These are phyloP conservation scores for Fraxinus sp. DNA, from an alignment of 305 asterid species.

Conservation along the genomic window DNA sequence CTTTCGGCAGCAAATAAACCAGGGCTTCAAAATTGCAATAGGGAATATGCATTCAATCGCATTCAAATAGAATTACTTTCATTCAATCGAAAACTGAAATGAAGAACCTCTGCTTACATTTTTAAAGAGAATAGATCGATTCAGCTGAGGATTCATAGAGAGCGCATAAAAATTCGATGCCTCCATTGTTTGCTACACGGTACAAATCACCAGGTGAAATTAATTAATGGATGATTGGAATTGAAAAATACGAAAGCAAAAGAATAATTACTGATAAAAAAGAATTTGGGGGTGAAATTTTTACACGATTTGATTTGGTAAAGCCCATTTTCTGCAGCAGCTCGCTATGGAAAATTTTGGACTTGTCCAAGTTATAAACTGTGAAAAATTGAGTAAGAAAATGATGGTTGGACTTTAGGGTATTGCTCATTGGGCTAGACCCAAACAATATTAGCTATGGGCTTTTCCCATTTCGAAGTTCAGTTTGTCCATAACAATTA, in stretches of 20 bases:
- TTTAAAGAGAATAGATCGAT: conserved; percentile 32
- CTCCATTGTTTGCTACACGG: neutral
- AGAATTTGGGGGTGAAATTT: no score
- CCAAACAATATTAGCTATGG: neutral
- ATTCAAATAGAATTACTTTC: neutral
- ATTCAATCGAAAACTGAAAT: no score
- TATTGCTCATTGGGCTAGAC: neutral
- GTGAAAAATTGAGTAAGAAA: neutral
- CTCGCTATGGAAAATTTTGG: neutral
- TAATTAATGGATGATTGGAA: neutral
- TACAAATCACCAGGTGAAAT: neutral
- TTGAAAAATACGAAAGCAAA: no score
- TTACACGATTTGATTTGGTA: neutral
- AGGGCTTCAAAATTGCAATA: neutral
- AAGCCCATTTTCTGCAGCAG: neutral
- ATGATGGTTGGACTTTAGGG: neutral
- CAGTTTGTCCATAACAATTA: no score
- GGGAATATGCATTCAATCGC: no score
- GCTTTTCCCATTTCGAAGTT: neutral
- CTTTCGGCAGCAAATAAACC: neutral
- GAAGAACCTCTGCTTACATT: conserved; percentile 22
- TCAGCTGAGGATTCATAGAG: neutral
- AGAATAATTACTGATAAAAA: no score
- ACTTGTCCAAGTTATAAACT: neutral
- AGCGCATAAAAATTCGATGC: conserved; percentile 1